Evolutionary conservation across 352 stramenopile species (phyloP).

Genomic region (Globisporangium cylindrosporum): DNA sequence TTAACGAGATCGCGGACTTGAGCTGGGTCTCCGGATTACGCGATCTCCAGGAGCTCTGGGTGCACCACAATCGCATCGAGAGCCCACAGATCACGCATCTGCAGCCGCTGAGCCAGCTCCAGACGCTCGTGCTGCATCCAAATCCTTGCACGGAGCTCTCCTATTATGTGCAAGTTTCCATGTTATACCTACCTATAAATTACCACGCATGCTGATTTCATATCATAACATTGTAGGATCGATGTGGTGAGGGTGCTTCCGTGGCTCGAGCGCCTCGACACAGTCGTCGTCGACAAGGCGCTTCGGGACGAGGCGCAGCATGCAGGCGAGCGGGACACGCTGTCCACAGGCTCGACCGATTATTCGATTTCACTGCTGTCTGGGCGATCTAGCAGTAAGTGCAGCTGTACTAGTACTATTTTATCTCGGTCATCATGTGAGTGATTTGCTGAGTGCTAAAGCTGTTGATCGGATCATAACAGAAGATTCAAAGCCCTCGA

Average conservation of each 20-base stretch:
- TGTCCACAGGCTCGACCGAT: conserved; percentile 39
- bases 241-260: conserved; percentile 39
- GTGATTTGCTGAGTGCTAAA: too few relatives aligned
- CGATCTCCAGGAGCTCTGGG: conserved; percentile 54
- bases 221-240: conserved; percentile 14
- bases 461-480: not conserved
- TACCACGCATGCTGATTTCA: not conserved
- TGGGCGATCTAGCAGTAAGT: conserved; percentile 19
- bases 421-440: too few relatives aligned
- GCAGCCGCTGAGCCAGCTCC: conserved; percentile 35
- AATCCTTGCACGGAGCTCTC: conserved; percentile 61
- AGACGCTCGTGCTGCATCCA: conserved; percentile 54
- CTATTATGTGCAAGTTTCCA: conserved; percentile 43
- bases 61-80: conserved; percentile 55
- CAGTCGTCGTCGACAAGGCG: conserved; percentile 36
- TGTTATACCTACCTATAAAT: not conserved
- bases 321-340: conserved; percentile 25
- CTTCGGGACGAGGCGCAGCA: conserved; percentile 46
- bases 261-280: conserved; percentile 52
- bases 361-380: conserved; percentile 33
- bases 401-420: too few relatives aligned
- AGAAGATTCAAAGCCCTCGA: not conserved
- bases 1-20: conserved; percentile 55
- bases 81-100: conserved; percentile 46
- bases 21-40: conserved; percentile 32